Percentiles rank a stretch among this genome's conserved stretches.
phyloP scores from a whole-genome alignment of 352 stramenopile genomes.

The Phytophthora hybrid region DNA sequence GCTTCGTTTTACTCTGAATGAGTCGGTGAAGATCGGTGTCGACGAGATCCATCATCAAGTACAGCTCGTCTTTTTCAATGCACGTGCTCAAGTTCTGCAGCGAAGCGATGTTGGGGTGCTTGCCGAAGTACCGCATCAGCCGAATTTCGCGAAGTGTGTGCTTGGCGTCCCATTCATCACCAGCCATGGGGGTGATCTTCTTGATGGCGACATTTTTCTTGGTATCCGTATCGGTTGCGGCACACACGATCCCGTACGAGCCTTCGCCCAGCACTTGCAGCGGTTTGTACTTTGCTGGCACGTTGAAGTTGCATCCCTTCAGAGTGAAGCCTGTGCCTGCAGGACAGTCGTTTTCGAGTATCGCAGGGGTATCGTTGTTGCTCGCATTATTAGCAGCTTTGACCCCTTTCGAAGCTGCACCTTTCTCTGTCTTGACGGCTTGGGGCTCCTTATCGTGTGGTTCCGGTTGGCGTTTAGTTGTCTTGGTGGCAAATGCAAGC shows the following conservation, averaged over 20 bases:
- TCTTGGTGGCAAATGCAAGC: slow-evolving; percentile 56
- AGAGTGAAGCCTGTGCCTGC: slow-evolving; percentile 76
- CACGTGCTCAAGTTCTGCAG: slow-evolving; percentile 87
- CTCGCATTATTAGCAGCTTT: neutral
- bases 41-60: slow-evolving; percentile 96
- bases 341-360: slow-evolving; percentile 67
- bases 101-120: slow-evolving; percentile 90
- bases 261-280: slow-evolving; percentile 91
- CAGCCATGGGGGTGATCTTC: slow-evolving; percentile 93
- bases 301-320: slow-evolving; percentile 88
- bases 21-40: slow-evolving; percentile 93
- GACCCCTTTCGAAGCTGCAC: slow-evolving; percentile 11
- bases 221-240: slow-evolving; percentile 75
- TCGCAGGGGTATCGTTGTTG: slow-evolving; percentile 34
- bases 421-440: slow-evolving; percentile 17
- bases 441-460: slow-evolving; percentile 41
- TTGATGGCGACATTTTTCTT: slow-evolving; percentile 92
- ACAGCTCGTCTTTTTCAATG: slow-evolving; percentile 92
- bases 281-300: slow-evolving; percentile 81
- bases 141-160: slow-evolving; percentile 93
- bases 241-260: slow-evolving; percentile 94
- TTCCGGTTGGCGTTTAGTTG: slow-evolving; percentile 20
- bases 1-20: slow-evolving; percentile 90
- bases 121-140: slow-evolving; percentile 90
- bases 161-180: slow-evolving; percentile 91